Evolutionary conservation across 371 early-diverging fungal species (phyloP).

Genomic region (Rhizopus sp.): DNA sequence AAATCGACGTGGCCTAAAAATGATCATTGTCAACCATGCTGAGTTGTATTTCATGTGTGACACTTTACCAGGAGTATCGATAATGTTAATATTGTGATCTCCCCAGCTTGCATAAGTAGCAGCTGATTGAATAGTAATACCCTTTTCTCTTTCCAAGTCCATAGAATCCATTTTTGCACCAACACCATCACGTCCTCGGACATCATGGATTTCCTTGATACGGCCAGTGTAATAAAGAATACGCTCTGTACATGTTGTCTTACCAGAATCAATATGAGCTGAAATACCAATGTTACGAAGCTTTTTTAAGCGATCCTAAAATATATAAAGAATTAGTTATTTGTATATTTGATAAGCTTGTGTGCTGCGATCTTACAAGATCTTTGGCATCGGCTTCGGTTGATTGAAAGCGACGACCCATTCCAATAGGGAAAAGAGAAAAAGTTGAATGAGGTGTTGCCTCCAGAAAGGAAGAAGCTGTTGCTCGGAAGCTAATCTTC

Average conservation of each 20-base stretch:
- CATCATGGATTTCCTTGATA: slow-evolving; percentile 96
- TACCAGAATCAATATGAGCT: slow-evolving; percentile 99
- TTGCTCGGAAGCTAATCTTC: slow-evolving; percentile 35
- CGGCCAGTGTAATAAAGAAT: slow-evolving; percentile 95
- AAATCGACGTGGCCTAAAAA: slow-evolving; percentile 87
- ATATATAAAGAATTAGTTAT: not conserved
- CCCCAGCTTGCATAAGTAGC: slow-evolving; percentile 87
- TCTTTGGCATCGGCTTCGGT: slow-evolving; percentile 41
- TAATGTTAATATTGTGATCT: slow-evolving; percentile 84
- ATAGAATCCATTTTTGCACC: slow-evolving; percentile 99
- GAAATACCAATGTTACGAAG: slow-evolving; percentile 97
- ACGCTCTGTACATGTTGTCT: slow-evolving; percentile 97
- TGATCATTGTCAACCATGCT: not conserved
- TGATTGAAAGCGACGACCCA: slow-evolving; percentile 43
- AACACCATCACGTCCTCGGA: slow-evolving; percentile 95
- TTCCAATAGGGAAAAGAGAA: slow-evolving; percentile 34
- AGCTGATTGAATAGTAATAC: slow-evolving; percentile 91
- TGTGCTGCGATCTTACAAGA: slow-evolving; percentile 29
- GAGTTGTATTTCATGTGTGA: not conserved
- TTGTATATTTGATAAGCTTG: not conserved
- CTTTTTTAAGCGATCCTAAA: slow-evolving; percentile 55
- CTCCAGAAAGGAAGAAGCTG: slow-evolving; percentile 26
- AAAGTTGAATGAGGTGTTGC: slow-evolving; percentile 30
- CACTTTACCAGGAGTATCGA: slow-evolving; percentile 82
- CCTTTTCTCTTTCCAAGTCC: slow-evolving; percentile 97